phyloP scores from a whole-genome alignment of 1,284 basidiomycete genomes.

The Boletus mariae region DNA sequence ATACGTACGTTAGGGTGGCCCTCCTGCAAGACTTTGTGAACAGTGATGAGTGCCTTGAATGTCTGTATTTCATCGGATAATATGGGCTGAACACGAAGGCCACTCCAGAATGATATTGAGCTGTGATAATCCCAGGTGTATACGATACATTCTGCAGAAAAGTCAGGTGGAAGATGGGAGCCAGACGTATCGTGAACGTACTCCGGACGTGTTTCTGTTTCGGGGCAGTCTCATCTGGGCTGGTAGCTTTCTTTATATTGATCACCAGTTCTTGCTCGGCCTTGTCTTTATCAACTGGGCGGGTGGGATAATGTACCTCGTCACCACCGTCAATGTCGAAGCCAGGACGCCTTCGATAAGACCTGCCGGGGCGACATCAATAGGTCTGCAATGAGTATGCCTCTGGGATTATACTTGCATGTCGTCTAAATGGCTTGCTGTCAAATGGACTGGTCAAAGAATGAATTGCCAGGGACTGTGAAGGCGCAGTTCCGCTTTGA shows the following conservation, averaged over 20 bases:
- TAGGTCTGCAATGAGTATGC: constrained; percentile 12
- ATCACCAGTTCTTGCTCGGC: constrained; percentile 88
- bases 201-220: constrained; percentile 98
- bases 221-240: constrained; percentile 85
- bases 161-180: constrained; percentile 12
- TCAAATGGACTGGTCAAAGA: constrained; percentile 1
- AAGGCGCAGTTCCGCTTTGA: constrained; percentile 8
- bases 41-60: constrained; percentile 93
- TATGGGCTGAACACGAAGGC: constrained; percentile 90
- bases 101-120: constrained; percentile 96
- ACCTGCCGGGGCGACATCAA: constrained; percentile 24
- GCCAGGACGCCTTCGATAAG: constrained; percentile 38
- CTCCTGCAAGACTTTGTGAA: constrained; percentile 94
- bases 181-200: constrained; percentile 43
- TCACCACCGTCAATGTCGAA: constrained; percentile 69
- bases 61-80: constrained; percentile 93
- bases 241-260: constrained; percentile 97
- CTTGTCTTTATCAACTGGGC: constrained; percentile 96
- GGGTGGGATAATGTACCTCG: constrained; percentile 85
- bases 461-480: neutral
- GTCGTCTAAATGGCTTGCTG: constrained; percentile 9
- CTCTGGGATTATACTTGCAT: constrained; percentile 25
- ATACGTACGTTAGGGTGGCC: constrained; percentile 84
- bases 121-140: constrained; percentile 99
- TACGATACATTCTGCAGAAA: constrained; percentile 81